Evolutionary conservation across 2,329 filamentous ascomycete genomes (phyloP).

Genomic region (Neofusicoccum cordaticola): DNA sequence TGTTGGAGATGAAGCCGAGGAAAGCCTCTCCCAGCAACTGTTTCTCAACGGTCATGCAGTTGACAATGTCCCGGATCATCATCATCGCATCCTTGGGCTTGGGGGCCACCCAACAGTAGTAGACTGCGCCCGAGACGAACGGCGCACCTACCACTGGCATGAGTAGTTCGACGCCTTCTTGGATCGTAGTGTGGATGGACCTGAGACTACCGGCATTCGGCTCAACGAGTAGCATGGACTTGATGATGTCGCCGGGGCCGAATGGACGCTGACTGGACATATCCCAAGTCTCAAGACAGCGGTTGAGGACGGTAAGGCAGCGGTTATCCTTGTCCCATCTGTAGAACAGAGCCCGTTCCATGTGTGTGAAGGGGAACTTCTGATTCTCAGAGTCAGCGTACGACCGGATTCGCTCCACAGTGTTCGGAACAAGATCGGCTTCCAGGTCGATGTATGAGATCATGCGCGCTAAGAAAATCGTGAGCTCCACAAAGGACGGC

Average conservation of each 20-base stretch:
- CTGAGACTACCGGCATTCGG: constrained; percentile 17
- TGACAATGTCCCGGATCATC: constrained; percentile 25
- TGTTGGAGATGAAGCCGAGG: constrained; percentile 28
- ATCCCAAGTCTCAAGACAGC: constrained; percentile 35
- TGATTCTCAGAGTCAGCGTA: constrained; percentile 23
- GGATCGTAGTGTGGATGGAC: constrained; percentile 26
- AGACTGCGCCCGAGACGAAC: constrained; percentile 31
- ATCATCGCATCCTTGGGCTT: constrained; percentile 20
- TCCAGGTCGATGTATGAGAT: constrained; percentile 25
- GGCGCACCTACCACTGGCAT: constrained; percentile 28
- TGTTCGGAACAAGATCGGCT: constrained; percentile 18
- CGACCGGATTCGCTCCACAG: constrained; percentile 23
- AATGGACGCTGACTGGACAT: constrained; percentile 29
- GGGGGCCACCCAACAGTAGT: constrained; percentile 29
- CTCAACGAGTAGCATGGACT: constrained; percentile 24
- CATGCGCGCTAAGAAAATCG: background rate
- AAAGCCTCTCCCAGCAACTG: constrained; percentile 19
- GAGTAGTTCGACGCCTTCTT: constrained; percentile 29
- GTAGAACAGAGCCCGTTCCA: constrained; percentile 25
- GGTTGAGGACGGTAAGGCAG: constrained; percentile 33
- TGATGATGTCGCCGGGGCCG: constrained; percentile 32
- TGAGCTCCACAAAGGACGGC: constrained; percentile 14
- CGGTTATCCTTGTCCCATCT: constrained; percentile 30
- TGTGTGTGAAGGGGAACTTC: constrained; percentile 29
- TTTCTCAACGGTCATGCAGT: constrained; percentile 23